Percentiles rank a stretch among this genome's conserved stretches.
phyloP scores from a whole-genome alignment of 2,329 filamentous ascomycete species.

The Fusarium pseudonygamai region DNA sequence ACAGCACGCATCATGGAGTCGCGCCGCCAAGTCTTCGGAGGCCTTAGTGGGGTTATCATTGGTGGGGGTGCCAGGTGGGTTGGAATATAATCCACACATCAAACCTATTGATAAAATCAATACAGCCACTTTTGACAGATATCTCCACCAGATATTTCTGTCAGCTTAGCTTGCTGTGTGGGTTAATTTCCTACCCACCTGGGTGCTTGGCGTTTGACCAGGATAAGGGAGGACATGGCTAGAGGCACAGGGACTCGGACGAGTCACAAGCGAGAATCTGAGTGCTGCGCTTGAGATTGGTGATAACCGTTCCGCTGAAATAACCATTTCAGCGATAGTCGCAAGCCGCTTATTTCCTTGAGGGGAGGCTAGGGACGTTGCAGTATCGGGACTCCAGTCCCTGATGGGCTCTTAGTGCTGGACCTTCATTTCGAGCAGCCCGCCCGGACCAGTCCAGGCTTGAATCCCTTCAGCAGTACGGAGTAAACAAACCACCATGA shows the following conservation, averaged over 20 bases:
- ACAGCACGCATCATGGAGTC: slow-evolving; percentile 34
- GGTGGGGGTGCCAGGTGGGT: too few species aligned
- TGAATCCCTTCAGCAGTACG: slow-evolving; percentile 7
- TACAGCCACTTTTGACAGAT: too few species aligned
- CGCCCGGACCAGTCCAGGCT: slow-evolving; percentile 33
- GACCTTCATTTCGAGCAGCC: slow-evolving; percentile 38
- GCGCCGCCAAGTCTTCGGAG: slow-evolving; percentile 35
- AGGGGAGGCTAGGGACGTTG: slow-evolving; percentile 9
- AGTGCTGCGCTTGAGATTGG: slow-evolving; percentile 43
- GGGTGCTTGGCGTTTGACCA: slow-evolving; percentile 36
- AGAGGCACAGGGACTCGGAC: slow-evolving; percentile 32
- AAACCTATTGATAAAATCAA: too few species aligned
- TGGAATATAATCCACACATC: too few species aligned
- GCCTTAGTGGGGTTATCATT: slow-evolving; percentile 39
- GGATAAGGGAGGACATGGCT: slow-evolving; percentile 27
- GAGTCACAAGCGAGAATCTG: slow-evolving; percentile 39
- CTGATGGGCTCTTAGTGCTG: slow-evolving; percentile 29
- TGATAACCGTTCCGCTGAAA: slow-evolving; percentile 39
- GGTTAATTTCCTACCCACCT: too few species aligned
- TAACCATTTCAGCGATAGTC: slow-evolving; percentile 28
- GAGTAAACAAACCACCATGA: slow-evolving; percentile 23
- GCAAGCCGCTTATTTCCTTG: slow-evolving; percentile 37
- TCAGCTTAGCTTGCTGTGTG: too few species aligned
- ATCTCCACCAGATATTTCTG: too few species aligned
- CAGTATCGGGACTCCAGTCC: slow-evolving; percentile 30